Base-by-base conservation (phyloP, 345 rosid species). In the Clarkia xantiana region DNA sequence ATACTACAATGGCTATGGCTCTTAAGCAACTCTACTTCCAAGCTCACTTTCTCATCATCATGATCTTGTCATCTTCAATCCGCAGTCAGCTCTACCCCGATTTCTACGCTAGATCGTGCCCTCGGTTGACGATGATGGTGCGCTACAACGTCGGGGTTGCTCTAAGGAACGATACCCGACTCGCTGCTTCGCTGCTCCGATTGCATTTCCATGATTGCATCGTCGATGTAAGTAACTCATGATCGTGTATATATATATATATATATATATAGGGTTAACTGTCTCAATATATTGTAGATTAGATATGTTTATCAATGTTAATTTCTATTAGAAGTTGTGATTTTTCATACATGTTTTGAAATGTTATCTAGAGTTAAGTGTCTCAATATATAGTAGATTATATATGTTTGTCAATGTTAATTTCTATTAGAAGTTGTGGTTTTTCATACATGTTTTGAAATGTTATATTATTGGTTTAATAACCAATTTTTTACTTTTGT, bases 151-250 rank as follows among this genome's bases (percentile, higher is more conserved):
- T 88, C 57, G 55, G 67, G 78, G 60, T 55, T n/a, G 94, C 93
- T 65, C 57, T 72, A 39, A 60, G 25, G 65, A 75, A 69, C 43
- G 97, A 88, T 20, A 45, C 71, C 42, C 71, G 97, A 66, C 76
- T 88, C 9, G 84, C 84, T 44, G 97, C 97, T 0, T 88, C 95
- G 39, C 86, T 88, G 56, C 97, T 88, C 12, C 81, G 94, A 2
- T 54, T 88, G 58, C 93, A 84, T 63, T 84, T 84, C 22, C 97
- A 84, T 45, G 94, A 88, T 42, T 88, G 97, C 52, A 76, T 88
- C 20, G 86, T 88, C 20, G 79, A 84, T 59, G 97, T 84, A 80
- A 68, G n/a, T 18, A 46, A n/a, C 6, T 14, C 4, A 43, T 14
- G 45, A 14, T 43, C 3, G 15, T 13, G 45, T 4, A 11, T 4